phyloP scores from a whole-genome alignment of 257 asterid genomes.

The Paulownia fortunei region DNA sequence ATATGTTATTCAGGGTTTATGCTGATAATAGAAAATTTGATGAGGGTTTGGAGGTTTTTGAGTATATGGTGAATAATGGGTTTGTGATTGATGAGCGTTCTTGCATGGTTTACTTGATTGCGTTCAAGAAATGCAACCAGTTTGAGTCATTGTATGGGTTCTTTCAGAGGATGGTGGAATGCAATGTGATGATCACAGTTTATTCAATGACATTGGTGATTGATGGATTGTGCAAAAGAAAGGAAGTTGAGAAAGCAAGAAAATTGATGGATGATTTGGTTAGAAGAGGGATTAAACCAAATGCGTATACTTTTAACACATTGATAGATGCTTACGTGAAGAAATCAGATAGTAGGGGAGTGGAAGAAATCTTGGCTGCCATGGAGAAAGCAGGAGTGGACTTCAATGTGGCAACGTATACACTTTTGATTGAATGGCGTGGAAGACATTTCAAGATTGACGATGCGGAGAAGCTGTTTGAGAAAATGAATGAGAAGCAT shows the following conservation, averaged over 20 bases:
- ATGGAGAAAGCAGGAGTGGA: slow-evolving; percentile 69
- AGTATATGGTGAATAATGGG: slow-evolving; percentile 53
- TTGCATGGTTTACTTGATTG: slow-evolving; percentile 79
- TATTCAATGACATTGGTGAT: slow-evolving; percentile 76
- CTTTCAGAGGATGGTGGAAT: slow-evolving; percentile 74
- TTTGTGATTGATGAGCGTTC: slow-evolving; percentile 73
- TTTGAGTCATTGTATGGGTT: slow-evolving; percentile 54
- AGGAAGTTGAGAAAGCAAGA: slow-evolving; percentile 59
- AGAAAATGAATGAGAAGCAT: slow-evolving; percentile 62
- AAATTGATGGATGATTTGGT: slow-evolving; percentile 60
- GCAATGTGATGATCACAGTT: slow-evolving; percentile 66
- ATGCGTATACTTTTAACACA: slow-evolving; percentile 67
- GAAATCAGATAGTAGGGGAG: slow-evolving; percentile 52
- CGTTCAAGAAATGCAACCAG: slow-evolving; percentile 55
- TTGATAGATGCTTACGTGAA: slow-evolving; percentile 68
- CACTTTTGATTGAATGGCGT: slow-evolving; percentile 58
- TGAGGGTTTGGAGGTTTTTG: slow-evolving; percentile 55
- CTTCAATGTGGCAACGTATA: slow-evolving; percentile 67
- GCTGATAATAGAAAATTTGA: slow-evolving; percentile 47
- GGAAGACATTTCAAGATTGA: slow-evolving; percentile 43
- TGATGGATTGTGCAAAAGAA: slow-evolving; percentile 62
- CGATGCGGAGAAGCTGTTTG: slow-evolving; percentile 68
- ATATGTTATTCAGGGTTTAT: slow-evolving; percentile 64
- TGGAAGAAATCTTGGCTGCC: slow-evolving; percentile 48
- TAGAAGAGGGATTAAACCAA: slow-evolving; percentile 65